These are phyloP conservation scores for Suillus subalutaceus DNA, from an alignment of 768 basidiomycete genomes.

Conservation along the genomic window DNA sequence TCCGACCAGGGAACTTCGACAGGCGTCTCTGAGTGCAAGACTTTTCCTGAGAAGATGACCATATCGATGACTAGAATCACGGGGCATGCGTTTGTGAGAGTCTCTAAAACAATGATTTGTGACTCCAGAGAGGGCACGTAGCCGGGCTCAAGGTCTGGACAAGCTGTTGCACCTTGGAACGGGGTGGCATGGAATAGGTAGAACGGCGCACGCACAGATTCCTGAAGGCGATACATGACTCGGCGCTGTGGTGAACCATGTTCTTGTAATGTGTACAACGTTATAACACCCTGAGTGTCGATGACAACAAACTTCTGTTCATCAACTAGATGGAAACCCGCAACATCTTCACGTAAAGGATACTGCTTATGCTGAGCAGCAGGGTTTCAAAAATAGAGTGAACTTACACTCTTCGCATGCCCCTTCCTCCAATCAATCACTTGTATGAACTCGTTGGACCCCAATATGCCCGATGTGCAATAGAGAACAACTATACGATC, in stretches of 20 bases:
- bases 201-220: neutral
- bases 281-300: neutral
- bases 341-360: neutral
- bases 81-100: neutral
- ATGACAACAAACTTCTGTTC: neutral
- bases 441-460: neutral
- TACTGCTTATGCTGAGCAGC: neutral
- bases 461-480: too few species aligned
- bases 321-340: neutral
- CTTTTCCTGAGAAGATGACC: neutral
- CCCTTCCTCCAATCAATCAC: slow-evolving; percentile 3
- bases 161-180: neutral
- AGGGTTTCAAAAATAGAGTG: neutral
- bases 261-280: neutral
- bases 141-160: neutral
- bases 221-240: neutral
- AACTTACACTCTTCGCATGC: neutral
- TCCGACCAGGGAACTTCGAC: neutral
- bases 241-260: neutral
- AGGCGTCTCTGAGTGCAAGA: neutral
- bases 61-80: neutral
- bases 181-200: slow-evolving; percentile 1
- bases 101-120: neutral
- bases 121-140: slow-evolving; percentile 1
- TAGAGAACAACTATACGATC: neutral